A percentile compares a stretch with the other conserved stretches of the same genome.
These are phyloP conservation scores for Fonsecaea nubica DNA, from an alignment of 2,329 filamentous ascomycete genomes.

Conservation along the genomic window DNA sequence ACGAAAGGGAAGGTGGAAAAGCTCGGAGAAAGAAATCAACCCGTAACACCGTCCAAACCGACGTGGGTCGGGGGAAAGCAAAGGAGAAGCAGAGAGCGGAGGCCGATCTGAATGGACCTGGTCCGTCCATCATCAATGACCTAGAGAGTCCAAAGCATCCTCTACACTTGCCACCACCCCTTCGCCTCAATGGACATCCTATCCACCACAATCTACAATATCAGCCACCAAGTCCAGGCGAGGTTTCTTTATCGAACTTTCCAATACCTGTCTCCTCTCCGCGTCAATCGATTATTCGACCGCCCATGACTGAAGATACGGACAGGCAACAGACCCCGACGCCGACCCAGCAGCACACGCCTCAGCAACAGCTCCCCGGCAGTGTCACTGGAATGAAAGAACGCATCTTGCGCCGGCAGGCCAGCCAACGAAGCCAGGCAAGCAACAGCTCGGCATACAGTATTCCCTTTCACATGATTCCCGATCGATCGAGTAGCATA, in stretches of 20 bases:
- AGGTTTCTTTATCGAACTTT: constrained; percentile 35
- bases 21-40: not conserved
- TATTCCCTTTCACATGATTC: constrained; percentile 38
- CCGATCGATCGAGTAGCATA: constrained; percentile 37
- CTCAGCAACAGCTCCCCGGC: constrained; percentile 19
- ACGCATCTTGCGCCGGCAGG: constrained; percentile 25
- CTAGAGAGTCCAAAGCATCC: constrained; percentile 11
- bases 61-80: constrained; percentile 6
- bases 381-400: constrained; percentile 21
- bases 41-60: not conserved
- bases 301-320: not conserved
- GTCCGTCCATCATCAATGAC: constrained; percentile 29
- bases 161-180: constrained; percentile 25
- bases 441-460: constrained; percentile 34
- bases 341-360: constrained; percentile 5
- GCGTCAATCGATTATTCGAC: constrained; percentile 16
- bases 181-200: constrained; percentile 20
- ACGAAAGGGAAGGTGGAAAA: not conserved
- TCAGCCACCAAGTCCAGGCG: constrained; percentile 34
- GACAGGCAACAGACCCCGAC: constrained; percentile 6
- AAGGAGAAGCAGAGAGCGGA: constrained; percentile 12
- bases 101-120: constrained; percentile 27
- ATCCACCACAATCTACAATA: constrained; percentile 13
- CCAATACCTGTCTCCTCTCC: constrained; percentile 34
- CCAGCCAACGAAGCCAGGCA: constrained; percentile 30